Percentiles rank a stretch among this genome's conserved stretches.
Conservation (phyloP, 495 filamentous ascomycete species). For the Penicillium pulvis region DNA sequence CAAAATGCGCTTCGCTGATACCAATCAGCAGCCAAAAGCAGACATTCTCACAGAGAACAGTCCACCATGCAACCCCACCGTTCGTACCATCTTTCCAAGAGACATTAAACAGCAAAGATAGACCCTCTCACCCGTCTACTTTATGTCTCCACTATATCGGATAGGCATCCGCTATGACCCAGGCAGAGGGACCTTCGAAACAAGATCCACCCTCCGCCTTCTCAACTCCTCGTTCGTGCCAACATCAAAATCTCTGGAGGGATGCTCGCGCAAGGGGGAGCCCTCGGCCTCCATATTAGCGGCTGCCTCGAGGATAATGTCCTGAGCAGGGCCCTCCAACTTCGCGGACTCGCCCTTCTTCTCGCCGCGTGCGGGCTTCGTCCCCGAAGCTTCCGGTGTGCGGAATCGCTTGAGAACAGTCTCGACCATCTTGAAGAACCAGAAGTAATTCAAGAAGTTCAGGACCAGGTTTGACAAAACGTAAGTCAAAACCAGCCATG, state of each 20-base stretch:
- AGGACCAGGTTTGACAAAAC: slow-evolving; percentile 75
- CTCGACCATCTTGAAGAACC: slow-evolving; percentile 97
- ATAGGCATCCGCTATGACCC: slow-evolving; percentile 11
- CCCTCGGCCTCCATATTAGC: slow-evolving; percentile 39
- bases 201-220: slow-evolving; percentile 21
- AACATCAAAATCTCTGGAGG: background rate
- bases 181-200: slow-evolving; percentile 25
- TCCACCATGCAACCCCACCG: slow-evolving; percentile 3
- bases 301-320: slow-evolving; percentile 42
- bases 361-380: slow-evolving; percentile 6
- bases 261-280: slow-evolving; percentile 19
- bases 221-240: slow-evolving; percentile 1
- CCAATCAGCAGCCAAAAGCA: background rate
- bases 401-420: slow-evolving; percentile 88
- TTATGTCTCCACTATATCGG: slow-evolving; percentile 5
- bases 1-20: background rate
- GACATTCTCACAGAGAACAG: slow-evolving; percentile 1
- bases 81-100: background rate
- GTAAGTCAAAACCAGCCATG: slow-evolving; percentile 80
- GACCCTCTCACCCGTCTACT: slow-evolving; percentile 2
- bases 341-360: slow-evolving; percentile 23
- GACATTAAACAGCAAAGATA: background rate
- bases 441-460: slow-evolving; percentile 89
- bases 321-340: slow-evolving; percentile 33
- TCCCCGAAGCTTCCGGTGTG: slow-evolving; percentile 21